Evolutionary conservation across 805 yeast species (phyloP).

Genomic region (Nematodospora valgi): DNA sequence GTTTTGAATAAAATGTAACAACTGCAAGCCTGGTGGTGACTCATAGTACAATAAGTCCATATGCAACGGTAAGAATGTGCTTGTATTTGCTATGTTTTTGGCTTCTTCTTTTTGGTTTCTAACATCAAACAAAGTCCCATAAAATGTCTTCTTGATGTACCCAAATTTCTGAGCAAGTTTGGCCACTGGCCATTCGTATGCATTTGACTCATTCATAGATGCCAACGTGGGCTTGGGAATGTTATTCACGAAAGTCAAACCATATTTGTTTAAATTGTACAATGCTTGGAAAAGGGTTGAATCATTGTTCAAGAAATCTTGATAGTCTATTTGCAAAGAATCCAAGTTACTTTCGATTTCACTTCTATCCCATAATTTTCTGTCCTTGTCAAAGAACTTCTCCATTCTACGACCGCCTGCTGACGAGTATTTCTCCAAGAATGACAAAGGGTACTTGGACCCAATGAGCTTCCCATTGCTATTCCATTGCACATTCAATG

Average conservation of each 20-base stretch:
- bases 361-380: conserved; percentile 37
- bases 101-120: conserved; percentile 43
- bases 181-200: conserved; percentile 38
- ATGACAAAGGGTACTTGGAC: conserved; percentile 41
- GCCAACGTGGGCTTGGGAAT: conserved; percentile 42
- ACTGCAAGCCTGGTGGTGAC: conserved; percentile 77
- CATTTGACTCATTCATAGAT: conserved; percentile 37
- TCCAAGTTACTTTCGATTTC: conserved; percentile 20
- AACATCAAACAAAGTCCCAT: conserved; percentile 71
- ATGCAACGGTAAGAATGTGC: conserved; percentile 63
- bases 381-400: conserved; percentile 32
- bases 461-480: conserved; percentile 20
- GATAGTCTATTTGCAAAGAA: conserved; percentile 27
- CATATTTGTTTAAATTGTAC: conserved; percentile 48
- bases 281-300: conserved; percentile 38
- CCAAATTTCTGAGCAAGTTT: conserved; percentile 53
- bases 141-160: conserved; percentile 66
- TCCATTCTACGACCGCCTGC: conserved; percentile 30
- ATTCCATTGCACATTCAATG: conserved; percentile 40
- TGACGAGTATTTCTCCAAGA: conserved; percentile 43
- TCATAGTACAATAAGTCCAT: conserved; percentile 77
- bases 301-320: conserved; percentile 34
- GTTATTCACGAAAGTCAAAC: conserved; percentile 52
- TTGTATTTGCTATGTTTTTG: conserved; percentile 68
- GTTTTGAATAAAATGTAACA: conserved; percentile 58